Base-by-base conservation (phyloP, 2,329 filamentous ascomycete species). In the Fusarium sp. region DNA sequence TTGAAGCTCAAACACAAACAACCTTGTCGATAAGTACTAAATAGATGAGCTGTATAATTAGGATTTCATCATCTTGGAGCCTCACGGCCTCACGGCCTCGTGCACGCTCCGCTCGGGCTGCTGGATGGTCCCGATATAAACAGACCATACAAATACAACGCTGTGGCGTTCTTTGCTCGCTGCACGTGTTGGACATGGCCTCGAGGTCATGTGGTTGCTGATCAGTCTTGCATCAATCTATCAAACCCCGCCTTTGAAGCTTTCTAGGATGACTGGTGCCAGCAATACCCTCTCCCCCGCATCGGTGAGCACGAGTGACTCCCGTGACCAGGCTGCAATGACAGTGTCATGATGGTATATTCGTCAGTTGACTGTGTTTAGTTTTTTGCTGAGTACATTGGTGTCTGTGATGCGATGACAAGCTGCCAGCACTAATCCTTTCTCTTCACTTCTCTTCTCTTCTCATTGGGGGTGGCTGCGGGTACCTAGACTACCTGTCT, bases 131-230 rank as follows among this genome's bases (percentile, higher is more conserved):
- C 19, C 49, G 61, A 49, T 43, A 43, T 45, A 26, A 48, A 32
- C 28, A 34, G 39, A 31, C 34, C 49, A 51, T 49, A 22, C 24
- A 35, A 54, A 51, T 49, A 22, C 24, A 35, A 54, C 46, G 32
- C 40, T 32, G 43, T 64, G 49, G 36, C 46, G 47, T 49, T 31
- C 57, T 40, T 51, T 29, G 24, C 51, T 40, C 45, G 43, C 46
- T 58, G 47, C 52, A 51, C 55, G 44, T 64, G 54, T 49, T 50
- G 28, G 40, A 60, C 64, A 69, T 65, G 45, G 62, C 36, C 40
- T 40, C 36, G 25, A 49, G 48, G 48, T 69, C 67, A 69, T 69
- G 67, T 68, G 67, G 65, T 53, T 43, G 47, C 44, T 63, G 54
- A 62, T 63, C 64, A 58, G 31, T 34, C 38, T 40, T 57, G 55